Base-by-base conservation (phyloP, 2,329 filamentous ascomycete genomes). In the Fusarium stilboides region DNA sequence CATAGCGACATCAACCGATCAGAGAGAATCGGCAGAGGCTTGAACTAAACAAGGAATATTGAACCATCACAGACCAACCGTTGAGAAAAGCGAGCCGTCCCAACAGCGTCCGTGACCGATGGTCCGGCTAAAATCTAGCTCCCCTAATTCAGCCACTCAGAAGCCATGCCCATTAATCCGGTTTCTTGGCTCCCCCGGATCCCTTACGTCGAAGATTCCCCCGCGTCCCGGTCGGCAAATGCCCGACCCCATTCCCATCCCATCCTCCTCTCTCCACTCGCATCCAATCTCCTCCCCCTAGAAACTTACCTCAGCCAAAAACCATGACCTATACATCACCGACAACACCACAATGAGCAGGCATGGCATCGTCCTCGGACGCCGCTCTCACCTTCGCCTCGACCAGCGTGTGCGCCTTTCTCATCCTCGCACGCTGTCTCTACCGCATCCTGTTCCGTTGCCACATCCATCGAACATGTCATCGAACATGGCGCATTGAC, bases 401-500 rank as follows among this genome's bases (percentile, higher is more conserved):
- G 52, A 75, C 76, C 42, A 60, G 57, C 67, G 56, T 77, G 43
- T 78, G 75, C 65, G 62, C 67, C 22, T 36, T 60, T 10, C 74
- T 77, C 51, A 78, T 77, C 40, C 34, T 77, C 52, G 61, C 68
- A 24, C 76, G 76, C 46, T 75, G 74, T 45, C 31, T 64, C 28
- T 77, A 77, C 57, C 75, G 76, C 19, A 20, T 75, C 10, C 19
- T 77, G 3, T 72, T 62, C 51, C 75, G 73, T 19, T 77, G 76
- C 57, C 65, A 66, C 20, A 56, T 70, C 12, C 76, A 77, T 62
- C 49, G 44, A 13, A 69, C 70, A 24, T 77, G 76, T 59, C 76
- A 78, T 50, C 75, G 76, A 1, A 71, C 51, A 19, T 78, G 76
- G 76, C 76, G 75, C 61, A 66, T 68, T 65, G 76, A 77, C 61